Base-by-base conservation (phyloP, 495 filamentous ascomycete genomes). In the Massariosphaeria phaeospora region DNA sequence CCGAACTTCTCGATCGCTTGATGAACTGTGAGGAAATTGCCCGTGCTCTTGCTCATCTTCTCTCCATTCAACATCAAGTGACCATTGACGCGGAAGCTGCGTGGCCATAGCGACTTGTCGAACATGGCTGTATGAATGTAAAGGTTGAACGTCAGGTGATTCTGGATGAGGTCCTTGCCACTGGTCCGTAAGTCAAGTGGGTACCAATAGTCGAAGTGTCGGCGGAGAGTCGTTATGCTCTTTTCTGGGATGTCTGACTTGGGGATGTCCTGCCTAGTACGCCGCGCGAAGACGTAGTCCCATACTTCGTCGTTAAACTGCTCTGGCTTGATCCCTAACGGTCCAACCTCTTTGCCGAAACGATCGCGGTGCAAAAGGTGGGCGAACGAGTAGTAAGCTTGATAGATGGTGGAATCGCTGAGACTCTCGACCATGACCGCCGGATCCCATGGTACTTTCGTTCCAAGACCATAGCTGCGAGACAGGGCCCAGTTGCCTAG, bases 201-300 rank as follows among this genome's bases (percentile, higher is more conserved):
- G 70, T 98, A 98, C 77, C 88, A 98, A 76, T 97, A 98, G 61
- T 91, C 83, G 65, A 98, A 97, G 57, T 95, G 87, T 65, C 89
- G 76, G 45, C 88, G 77, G 86, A 98, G 84, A 24, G 79, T 73
- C 67, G 83, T 75, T 34, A 98, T 74, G 51, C 78, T 77, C 29
- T 84, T 79, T 66, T 84, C 82, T 51, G 76, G 73, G 44, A 96
- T 93, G 11, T 77, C 80, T 34, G 79, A 84, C 57, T 82, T 75
- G 34, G 84, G 78, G 18, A 40, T 13, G 18, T 55, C 55, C 5
- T 43, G 27, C 12, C 42, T 31, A 26, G 88, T 79, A 45, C 76
- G 79, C 43, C 82, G 73, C 35, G 76, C 78, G 69, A 96, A 96
- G 55, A 97, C 69, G 66, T 93, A 96, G 71, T 98, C 91, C 91